Evolutionary conservation across 306 rosid species (phyloP), one percentile per base, ranked within the genome.

Genomic region (Vigna radiata): DNA sequence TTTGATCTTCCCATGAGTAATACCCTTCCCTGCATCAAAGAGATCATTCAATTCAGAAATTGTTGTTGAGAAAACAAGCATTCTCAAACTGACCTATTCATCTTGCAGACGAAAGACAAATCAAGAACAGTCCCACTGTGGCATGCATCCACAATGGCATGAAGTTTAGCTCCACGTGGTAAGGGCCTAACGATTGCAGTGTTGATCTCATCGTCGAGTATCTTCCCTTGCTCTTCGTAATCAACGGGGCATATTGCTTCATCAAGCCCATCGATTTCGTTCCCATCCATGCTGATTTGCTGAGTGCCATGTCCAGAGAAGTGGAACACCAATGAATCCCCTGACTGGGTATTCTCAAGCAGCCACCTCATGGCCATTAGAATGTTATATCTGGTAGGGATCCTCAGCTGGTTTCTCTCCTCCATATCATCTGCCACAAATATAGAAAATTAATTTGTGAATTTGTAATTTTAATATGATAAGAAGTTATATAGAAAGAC

Each of bases 221-320:
- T 85, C 68, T 70, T 88, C 55, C 92, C 92, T 6, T 61, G 52
- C 0, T 70, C 25, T 68, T 82, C 77, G 18, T 64, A 84, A 68
- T 88, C 88, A 0, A 82, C 70, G 14, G 92, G 90, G 68, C 90
- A 88, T 4, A 88, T 14, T 4, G 88, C 86, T 70, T 86, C 89
- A 14, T 82, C 87, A 49, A 5, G 70, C 7, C 88, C 92, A 1
- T 88, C 85, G 0, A 29, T 18, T 79, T 86, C 50, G 13, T 13
- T 85, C n/a, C 36, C 63, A 47, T 83, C 87, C 27, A 18, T 16
- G 67, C 55, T 47, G 16, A 0, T 67, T 56, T 61, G 68, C 11
- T 59, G 36, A 4, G 87, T 70, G 19, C 87, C 89, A 52, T 88
- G 91, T 47, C 91, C 91, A 8, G 91, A 88, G 83, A 60, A 88